phyloP scores from a whole-genome alignment of 176 grass and related monocot genomes.

The Cenchrus fungigraminus region DNA sequence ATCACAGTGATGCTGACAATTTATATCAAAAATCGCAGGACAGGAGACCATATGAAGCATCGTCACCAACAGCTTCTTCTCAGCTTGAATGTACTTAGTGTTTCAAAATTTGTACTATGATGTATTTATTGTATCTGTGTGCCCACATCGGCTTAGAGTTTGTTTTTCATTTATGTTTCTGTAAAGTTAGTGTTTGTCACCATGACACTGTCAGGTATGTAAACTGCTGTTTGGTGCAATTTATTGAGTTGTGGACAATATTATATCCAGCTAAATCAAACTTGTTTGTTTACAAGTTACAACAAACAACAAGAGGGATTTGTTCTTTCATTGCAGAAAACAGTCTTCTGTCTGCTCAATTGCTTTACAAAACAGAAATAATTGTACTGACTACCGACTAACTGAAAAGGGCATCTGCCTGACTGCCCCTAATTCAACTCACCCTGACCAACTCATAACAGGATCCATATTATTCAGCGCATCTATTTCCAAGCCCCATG shows the following conservation, averaged over 20 bases:
- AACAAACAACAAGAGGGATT: neutral
- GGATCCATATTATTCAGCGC: neutral
- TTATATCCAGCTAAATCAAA: slow-evolving; percentile 6
- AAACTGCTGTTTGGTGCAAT: neutral
- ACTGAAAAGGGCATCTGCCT: neutral
- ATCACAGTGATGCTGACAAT: neutral
- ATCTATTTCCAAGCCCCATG: neutral
- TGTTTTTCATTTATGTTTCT: neutral
- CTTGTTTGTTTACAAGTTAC: neutral
- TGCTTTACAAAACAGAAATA: neutral
- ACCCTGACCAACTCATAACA: neutral
- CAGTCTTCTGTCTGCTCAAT: neutral
- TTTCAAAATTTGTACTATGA: slow-evolving; percentile 17
- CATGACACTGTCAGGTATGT: neutral
- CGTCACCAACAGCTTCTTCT: neutral
- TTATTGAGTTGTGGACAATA: slow-evolving; percentile 21
- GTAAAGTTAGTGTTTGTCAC: neutral
- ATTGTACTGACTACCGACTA: neutral
- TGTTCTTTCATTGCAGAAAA: neutral
- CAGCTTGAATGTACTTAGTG: neutral
- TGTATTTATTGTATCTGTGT: neutral
- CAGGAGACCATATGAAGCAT: neutral
- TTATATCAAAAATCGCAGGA: slow-evolving; percentile 19
- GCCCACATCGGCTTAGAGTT: neutral
- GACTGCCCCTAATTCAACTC: neutral